Base-by-base conservation (phyloP, 306 rosid genomes). In the Cicer bijugum region DNA sequence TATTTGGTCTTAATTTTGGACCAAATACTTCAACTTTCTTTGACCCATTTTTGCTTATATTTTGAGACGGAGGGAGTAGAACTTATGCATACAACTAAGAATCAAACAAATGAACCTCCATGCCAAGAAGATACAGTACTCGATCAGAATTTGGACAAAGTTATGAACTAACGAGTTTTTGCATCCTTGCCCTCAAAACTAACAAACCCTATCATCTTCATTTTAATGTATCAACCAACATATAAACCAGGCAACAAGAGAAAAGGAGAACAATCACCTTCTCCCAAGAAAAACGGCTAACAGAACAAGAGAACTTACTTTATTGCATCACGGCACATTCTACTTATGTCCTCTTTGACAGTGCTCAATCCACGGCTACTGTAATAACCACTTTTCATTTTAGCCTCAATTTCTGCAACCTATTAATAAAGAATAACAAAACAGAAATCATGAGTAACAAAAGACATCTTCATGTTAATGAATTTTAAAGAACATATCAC, bases 291-390 rank as follows among this genome's bases (percentile, higher is more conserved):
- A 68, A 78, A 59, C 46, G 74, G 23, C 2, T 45, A 75, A 23
- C 19, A 43, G 28, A 62, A 50, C 53, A 71, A 11, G 35, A 80
- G 19, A 78, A 59, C 92, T 75, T 86, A 95, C 99, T 95, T 95
- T 67, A 90, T 87, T 64, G 99, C 99, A 81, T 95, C 97, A 72
- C 97, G 92, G 78, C 99, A 95, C 90, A 95, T 91, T 84, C 99
- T 85, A 75, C 89, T 86, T 68, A 95, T 91, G 81, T 95, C 99
- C 20, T 87, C 97, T 86, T 92, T 95, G 81, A 95, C 91, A 76
- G 87, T 90, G 72, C 89, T 77, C 83, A 95, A 84, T 50, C 99
- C 99, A 45, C 85, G 99, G 55, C 92, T 85, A 75, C 89, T 84
- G 81, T 95, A 95, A 82, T 91, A 85, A 60, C 97, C 97, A 59